Base-by-base conservation (phyloP, 1,284 basidiomycete species). In the Trichosporon asahii region DNA sequence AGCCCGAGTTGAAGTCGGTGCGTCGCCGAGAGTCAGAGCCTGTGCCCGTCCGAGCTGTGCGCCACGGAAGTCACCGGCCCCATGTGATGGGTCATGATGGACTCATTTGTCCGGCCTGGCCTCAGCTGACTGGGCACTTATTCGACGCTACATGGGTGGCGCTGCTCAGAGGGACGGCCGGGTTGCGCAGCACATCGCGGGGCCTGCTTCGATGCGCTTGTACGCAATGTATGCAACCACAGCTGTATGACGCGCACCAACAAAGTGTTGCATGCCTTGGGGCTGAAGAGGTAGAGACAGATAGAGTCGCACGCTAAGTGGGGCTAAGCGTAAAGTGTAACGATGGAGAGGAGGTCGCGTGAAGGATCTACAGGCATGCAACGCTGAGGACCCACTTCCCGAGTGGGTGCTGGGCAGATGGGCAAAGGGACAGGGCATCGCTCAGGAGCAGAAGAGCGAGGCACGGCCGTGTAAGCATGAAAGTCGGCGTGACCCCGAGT, bases 281-380 rank as follows among this genome's bases (percentile, higher is more conserved):
- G 55, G 55, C 27, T 1, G 21, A 55, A 25, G 3, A 27, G 55
- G 55, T 2, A 5, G 2, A 29, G 27, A 29, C 2, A 12, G 27
- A 60, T 14, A n/a, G 55, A 15, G 55, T 60, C 55, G 55, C 18
- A 31, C 55, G 27, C 27, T 29, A 18, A 8, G 25, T 6, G 57
- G 57, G 15, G 57, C 15, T 61, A 33, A 31, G 57, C 57, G 57
- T 31, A 61, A 31, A 61, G 15, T n/a, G 57, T 61, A 61, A 61
- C 57, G 49, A 14, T 46, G 44, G 21, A 7, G 11, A 9, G 11
- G 55, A 5, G 57, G 57, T 61, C 57, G 57, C 27, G 57, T 31
- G 57, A 31, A 31, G 27, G 57, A 61, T 61, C 57, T 61, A 31
- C 57, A 61, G 29, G 57, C 57, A 33, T 61, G 57, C 57, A 5